A percentile compares a stretch with the other conserved stretches of the same genome.
Evolutionary conservation across 768 basidiomycete genomes (phyloP).

Genomic region (Tricholoma hemisulphureum): DNA sequence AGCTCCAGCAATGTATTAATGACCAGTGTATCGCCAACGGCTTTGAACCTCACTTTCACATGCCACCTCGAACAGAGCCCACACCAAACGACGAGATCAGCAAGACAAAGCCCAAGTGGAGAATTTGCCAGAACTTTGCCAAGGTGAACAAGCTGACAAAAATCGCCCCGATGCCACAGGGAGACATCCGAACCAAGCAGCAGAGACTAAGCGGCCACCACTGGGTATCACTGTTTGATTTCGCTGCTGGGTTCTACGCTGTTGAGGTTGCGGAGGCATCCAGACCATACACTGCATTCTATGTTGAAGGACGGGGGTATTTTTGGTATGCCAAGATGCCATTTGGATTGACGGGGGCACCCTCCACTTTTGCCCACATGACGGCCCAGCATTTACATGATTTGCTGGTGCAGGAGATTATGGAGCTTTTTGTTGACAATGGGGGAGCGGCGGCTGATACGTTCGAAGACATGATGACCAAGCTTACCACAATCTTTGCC

Average conservation of each 20-base stretch:
- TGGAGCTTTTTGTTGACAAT: slow-evolving; percentile 41
- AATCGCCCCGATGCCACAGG: too few species aligned
- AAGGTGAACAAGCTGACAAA: slow-evolving; percentile 4
- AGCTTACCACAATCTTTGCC: slow-evolving; percentile 24
- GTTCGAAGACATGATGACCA: slow-evolving; percentile 25
- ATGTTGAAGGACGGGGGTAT: slow-evolving; percentile 17
- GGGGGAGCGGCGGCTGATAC: slow-evolving; percentile 29
- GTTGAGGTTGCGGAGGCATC: slow-evolving; percentile 15
- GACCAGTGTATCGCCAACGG: too few species aligned
- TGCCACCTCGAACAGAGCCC: too few species aligned
- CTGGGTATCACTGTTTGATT: slow-evolving; percentile 36
- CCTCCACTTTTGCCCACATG: slow-evolving; percentile 31
- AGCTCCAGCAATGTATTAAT: too few species aligned
- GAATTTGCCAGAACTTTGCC: slow-evolving; percentile 1
- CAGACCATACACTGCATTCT: slow-evolving; percentile 33
- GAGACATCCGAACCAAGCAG: slow-evolving; percentile 1
- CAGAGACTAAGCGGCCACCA: slow-evolving; percentile 24
- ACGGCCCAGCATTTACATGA: slow-evolving; percentile 23
- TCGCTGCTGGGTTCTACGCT: slow-evolving; percentile 37
- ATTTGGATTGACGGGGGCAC: slow-evolving; percentile 41
- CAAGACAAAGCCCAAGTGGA: slow-evolving; percentile 5
- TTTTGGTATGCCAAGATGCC: slow-evolving; percentile 28
- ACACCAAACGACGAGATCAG: too few species aligned
- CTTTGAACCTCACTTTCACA: too few species aligned
- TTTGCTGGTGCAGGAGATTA: slow-evolving; percentile 22